Evolutionary conservation across 2,329 filamentous ascomycete genomes (phyloP), one percentile per base, ranked within the genome.

Genomic region (Colletotrichum costaricense): DNA sequence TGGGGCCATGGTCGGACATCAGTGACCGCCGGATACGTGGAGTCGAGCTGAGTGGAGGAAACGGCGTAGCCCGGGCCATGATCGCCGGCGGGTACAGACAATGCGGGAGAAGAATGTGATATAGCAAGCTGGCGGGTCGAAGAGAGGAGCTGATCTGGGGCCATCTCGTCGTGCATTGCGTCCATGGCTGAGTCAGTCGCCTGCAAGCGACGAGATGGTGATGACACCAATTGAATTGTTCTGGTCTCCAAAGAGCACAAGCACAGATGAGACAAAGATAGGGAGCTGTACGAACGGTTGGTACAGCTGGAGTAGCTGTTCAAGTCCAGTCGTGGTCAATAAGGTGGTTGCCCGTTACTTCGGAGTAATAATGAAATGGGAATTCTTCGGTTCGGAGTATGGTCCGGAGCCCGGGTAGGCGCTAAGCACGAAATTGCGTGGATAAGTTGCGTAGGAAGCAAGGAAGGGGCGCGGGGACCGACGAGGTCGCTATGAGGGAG

Each of bases 51-150:
- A 73, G 70, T 68, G 76, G 72, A 69, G 76, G 72, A 76, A 72
- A 76, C 56, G 60, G 74, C 58, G 74, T 73, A 71, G 62, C 65
- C 72, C 69, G 67, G 49, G 26, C 49, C 30, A 65, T 62, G 60
- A 74, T 68, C 19, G 33, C 49, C 60, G 35, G 56, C 57, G 35
- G 33, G 46, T 55, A 59, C 69, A 16, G 49, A 49, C 46, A 30
- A 19, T 57, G 63, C 56, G 33, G 62, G 46, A 30, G 56, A 49
- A n/a, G 56, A 24, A 42, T 52, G 59, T 30, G 55, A 69, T 65
- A 80, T 78, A 67, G 78, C 77, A 75, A 81, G 77, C 76, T 79
- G 78, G 76, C 77, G 78, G 79, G 79, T 79, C 80, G 81, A 78
- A 76, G 76, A 77, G 78, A 80, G 79, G 78, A 80, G 78, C 72